Evolutionary conservation across 352 stramenopile genomes (phyloP).

Genomic region (Blastocystis sp.): DNA sequence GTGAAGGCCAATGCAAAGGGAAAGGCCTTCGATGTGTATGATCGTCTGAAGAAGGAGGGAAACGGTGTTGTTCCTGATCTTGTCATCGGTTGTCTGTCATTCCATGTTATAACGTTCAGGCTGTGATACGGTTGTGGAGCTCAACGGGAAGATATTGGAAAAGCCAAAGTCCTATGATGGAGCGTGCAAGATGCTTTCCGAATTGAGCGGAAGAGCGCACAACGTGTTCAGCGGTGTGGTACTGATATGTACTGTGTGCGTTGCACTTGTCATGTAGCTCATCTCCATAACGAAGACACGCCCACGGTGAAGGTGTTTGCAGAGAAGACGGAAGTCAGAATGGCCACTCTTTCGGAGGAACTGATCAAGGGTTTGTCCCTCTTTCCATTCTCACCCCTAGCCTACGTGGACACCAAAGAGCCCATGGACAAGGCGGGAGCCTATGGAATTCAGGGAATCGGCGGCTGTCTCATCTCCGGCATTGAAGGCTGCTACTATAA

Average conservation of each 20-base stretch:
- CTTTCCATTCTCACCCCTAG: constrained; percentile 69
- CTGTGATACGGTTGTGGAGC: constrained; percentile 83
- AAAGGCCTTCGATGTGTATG: constrained; percentile 79
- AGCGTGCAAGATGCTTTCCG: constrained; percentile 79
- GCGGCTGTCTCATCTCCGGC: constrained; percentile 78
- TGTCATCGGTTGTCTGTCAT: constrained; percentile 74
- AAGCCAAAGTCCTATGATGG: constrained; percentile 81
- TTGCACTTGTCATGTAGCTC: constrained; percentile 73
- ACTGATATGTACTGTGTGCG: constrained; percentile 74
- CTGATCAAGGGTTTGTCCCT: constrained; percentile 67
- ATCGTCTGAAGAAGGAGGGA: constrained; percentile 71
- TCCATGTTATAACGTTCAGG: constrained; percentile 69
- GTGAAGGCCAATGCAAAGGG: constrained; percentile 67
- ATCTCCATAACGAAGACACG: constrained; percentile 78
- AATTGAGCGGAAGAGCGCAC: constrained; percentile 78
- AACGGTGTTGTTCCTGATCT: constrained; percentile 71
- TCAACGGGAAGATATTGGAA: constrained; percentile 81
- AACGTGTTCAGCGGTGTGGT: constrained; percentile 84
- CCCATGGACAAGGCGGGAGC: constrained; percentile 86
- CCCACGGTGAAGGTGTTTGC: constrained; percentile 73
- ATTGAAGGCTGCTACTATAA: constrained; percentile 86
- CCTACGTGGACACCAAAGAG: constrained; percentile 83
- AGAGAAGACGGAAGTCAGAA: constrained; percentile 59
- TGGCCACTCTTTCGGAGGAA: constrained; percentile 52
- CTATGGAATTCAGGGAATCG: constrained; percentile 83